Conservation (phyloP, 768 basidiomycete species). For the Guyanaporus albipodus region DNA sequence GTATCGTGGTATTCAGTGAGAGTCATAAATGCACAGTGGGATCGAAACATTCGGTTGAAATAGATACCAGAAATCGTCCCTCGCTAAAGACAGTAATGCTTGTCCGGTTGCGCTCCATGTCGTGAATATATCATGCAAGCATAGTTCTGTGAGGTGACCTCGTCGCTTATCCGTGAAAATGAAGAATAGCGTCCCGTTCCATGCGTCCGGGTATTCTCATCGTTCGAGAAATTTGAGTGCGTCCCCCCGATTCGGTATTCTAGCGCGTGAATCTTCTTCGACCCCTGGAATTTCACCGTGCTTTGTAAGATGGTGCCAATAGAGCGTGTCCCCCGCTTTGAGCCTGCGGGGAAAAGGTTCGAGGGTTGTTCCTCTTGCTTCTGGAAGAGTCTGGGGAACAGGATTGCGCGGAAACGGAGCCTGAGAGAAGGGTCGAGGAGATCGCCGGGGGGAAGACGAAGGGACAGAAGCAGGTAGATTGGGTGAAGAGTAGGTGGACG, state of each 20-base stretch:
- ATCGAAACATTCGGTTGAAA: constrained; percentile 26
- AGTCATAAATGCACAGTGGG: constrained; percentile 28
- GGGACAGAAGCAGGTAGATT: constrained; percentile 15
- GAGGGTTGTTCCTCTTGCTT: constrained; percentile 9
- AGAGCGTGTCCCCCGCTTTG: constrained; percentile 58
- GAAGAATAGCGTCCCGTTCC: constrained; percentile 6
- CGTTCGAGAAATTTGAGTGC: constrained; percentile 22
- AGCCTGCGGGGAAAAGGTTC: constrained; percentile 38
- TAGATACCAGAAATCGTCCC: constrained; percentile 28
- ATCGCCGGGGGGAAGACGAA: constrained; percentile 23
- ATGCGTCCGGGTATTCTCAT: constrained; percentile 19
- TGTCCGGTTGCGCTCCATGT: constrained; percentile 20
- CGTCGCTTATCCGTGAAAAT: constrained; percentile 12
- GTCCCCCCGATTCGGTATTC: constrained; percentile 13
- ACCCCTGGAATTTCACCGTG: constrained; percentile 72
- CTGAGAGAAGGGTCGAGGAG: constrained; percentile 17
- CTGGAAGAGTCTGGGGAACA: constrained; percentile 9
- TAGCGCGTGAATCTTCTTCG: constrained; percentile 56
- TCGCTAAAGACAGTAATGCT: constrained; percentile 14
- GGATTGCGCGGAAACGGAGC: constrained; percentile 10
- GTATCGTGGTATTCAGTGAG: constrained; percentile 33
- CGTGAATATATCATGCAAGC: constrained; percentile 26
- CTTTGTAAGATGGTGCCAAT: constrained; percentile 72
- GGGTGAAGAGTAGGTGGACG: constrained; percentile 26
- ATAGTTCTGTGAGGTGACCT: constrained; percentile 5